Base-by-base conservation (phyloP, 2,329 filamentous ascomycete genomes). In the Aspergillus ibericus region DNA sequence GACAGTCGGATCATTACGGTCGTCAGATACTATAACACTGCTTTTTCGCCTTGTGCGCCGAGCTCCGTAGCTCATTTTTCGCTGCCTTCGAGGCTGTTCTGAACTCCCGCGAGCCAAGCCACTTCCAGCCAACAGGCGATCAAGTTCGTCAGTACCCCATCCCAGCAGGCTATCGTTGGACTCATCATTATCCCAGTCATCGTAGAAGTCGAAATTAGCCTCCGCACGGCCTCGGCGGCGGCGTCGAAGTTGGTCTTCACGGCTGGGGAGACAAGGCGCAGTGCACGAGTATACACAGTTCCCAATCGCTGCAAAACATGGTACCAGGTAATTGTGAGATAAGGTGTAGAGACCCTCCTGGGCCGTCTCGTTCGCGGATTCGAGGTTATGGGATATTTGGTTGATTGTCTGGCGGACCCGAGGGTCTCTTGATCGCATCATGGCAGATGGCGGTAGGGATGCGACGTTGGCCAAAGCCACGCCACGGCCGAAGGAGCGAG, bases 151-250 rank as follows among this genome's bases (percentile, higher is more conserved):
- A 66, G 84, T 87, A 38, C 88, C 88, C 90, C 92, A 96, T 47
- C 86, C 88, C 53, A 93, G 78, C 49, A 93, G 74, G 38, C 86
- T 83, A 34, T 80, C 80, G 52, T 84, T 83, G 29, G 66, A 69
- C 57, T 86, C 83, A 55, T 86, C 83, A 47, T 84, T 82, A 61
- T 96, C 92, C 93, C 93, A 98, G 75, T 97, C 93, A 75, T 97
- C 93, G 78, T 98, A 98, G 74, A 98, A 98, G 75, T 97, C 93
- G 72, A 98, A 98, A 69, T 86, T 93, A 68, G 90, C 85, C 76
- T 97, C 93, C 27, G 92, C 90, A 53, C 81, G 77, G 16, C 76
- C 77, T 35, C 89, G 84, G 68, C 92, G 87, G 61, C 88, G 81
- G 57, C 91, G 86, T 29, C 90, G 86, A 50, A 86, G 80, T 59